These are phyloP conservation scores for Naganishia randhawae DNA, from an alignment of 768 basidiomycete species.

Conservation along the genomic window DNA sequence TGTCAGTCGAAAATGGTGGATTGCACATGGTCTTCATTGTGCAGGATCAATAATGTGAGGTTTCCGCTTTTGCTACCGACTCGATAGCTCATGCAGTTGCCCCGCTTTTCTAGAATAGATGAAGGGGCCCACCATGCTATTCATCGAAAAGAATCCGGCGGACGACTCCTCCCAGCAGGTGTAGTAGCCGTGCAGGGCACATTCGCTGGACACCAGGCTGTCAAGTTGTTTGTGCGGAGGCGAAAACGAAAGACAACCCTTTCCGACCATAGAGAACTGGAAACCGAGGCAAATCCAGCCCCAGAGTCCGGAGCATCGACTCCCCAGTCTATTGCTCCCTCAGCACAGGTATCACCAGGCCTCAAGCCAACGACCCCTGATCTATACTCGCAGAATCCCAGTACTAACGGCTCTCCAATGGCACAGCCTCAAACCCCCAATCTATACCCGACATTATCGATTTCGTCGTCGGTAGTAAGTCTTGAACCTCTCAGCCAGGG, in stretches of 20 bases:
- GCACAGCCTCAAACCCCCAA: slow-evolving; percentile 29
- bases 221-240: slow-evolving; percentile 67
- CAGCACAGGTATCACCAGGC: slow-evolving; percentile 12
- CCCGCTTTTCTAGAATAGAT: slow-evolving; percentile 58
- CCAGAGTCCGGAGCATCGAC: not conserved
- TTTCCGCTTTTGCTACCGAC: not conserved
- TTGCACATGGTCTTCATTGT: slow-evolving; percentile 86
- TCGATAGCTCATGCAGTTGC: not conserved
- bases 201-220: slow-evolving; percentile 93
- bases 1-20: slow-evolving; percentile 90
- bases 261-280: not conserved
- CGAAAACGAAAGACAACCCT: slow-evolving; percentile 37
- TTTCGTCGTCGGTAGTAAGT: slow-evolving; percentile 28
- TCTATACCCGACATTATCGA: slow-evolving; percentile 28
- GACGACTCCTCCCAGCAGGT: slow-evolving; percentile 84
- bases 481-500: slow-evolving; percentile 24
- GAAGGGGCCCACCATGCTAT: slow-evolving; percentile 82
- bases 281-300: not conserved
- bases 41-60: slow-evolving; percentile 70
- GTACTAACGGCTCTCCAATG: slow-evolving; percentile 14
- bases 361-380: slow-evolving; percentile 10
- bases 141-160: slow-evolving; percentile 73
- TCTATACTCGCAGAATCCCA: slow-evolving; percentile 14
- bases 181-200: slow-evolving; percentile 79
- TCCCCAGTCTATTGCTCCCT: slow-evolving; percentile 11